Percentiles rank a stretch among this genome's conserved stretches.
Evolutionary conservation across 257 asterid species (phyloP).

Genomic region (Salvia splendens): DNA sequence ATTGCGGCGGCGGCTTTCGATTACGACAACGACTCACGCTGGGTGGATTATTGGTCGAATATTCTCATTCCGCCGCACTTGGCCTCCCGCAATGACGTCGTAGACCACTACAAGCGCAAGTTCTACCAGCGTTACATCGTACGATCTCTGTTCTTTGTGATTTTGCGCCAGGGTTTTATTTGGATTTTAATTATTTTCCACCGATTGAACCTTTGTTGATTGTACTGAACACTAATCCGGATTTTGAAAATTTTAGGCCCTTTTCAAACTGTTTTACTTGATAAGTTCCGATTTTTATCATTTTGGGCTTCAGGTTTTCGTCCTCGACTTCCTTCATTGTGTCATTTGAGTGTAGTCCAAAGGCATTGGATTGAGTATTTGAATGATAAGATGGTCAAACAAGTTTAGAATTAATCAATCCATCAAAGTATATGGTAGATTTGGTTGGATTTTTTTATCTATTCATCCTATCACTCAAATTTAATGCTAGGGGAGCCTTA

Average conservation of each 20-base stretch:
- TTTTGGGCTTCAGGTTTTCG: neutral
- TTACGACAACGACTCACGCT: slow-evolving; percentile 78
- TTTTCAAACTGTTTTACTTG: neutral
- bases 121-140: slow-evolving; percentile 97
- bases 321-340: neutral
- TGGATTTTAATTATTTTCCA: too few species aligned
- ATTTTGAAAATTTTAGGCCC: neutral
- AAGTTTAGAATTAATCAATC: too few species aligned
- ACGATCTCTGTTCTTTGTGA: neutral
- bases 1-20: slow-evolving; percentile 87
- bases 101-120: slow-evolving; percentile 83
- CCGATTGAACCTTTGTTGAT: slow-evolving; percentile 8
- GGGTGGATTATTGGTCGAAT: slow-evolving; percentile 94
- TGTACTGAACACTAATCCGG: neutral
- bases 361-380: neutral
- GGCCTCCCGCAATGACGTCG: slow-evolving; percentile 79
- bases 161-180: neutral
- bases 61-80: slow-evolving; percentile 89
- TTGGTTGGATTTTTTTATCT: too few species aligned
- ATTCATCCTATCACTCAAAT: too few species aligned
- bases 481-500: neutral
- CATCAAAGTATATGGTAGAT: too few species aligned
- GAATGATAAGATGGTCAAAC: too few species aligned
- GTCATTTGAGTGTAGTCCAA: neutral
- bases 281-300: neutral